Percentiles rank a stretch among this genome's conserved stretches.
phyloP scores from a whole-genome alignment of 495 filamentous ascomycete species.

The Penicillium tannophilum region DNA sequence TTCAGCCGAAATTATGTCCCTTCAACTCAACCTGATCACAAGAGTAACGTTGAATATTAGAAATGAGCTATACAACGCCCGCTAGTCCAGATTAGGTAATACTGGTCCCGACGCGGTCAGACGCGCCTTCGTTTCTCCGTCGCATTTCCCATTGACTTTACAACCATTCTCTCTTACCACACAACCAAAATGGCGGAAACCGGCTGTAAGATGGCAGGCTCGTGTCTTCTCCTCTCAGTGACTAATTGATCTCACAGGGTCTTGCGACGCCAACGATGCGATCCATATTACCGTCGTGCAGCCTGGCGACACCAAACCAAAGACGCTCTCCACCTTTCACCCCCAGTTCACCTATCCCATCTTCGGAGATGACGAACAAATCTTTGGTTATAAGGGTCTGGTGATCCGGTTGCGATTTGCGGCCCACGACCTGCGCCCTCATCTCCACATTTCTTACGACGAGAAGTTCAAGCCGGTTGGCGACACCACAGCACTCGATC shows the following conservation, averaged over 20 bases:
- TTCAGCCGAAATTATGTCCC: no score
- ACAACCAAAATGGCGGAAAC: slow-evolving; percentile 45
- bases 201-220: slow-evolving; percentile 46
- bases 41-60: no score
- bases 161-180: slow-evolving; percentile 7
- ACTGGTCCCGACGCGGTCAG: slow-evolving; percentile 24
- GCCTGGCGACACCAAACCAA: slow-evolving; percentile 54
- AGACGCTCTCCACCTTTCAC: slow-evolving; percentile 67
- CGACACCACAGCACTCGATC: slow-evolving; percentile 68
- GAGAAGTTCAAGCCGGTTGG: slow-evolving; percentile 74
- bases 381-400: slow-evolving; percentile 86
- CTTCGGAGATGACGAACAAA: slow-evolving; percentile 86
- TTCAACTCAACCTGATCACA: no score
- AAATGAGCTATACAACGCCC: background rate
- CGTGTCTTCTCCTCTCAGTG: background rate
- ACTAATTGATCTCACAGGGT: slow-evolving; percentile 57
- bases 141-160: slow-evolving; percentile 5
- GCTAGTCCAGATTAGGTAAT: slow-evolving; percentile 33
- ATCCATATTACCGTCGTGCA: slow-evolving; percentile 69
- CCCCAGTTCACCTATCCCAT: slow-evolving; percentile 89
- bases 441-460: slow-evolving; percentile 68
- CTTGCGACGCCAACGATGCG: slow-evolving; percentile 72
- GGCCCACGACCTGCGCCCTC: slow-evolving; percentile 77
- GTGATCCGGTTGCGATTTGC: slow-evolving; percentile 76
- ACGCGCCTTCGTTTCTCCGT: slow-evolving; percentile 17